Conservation (phyloP, 345 rosid species). For the Ailanthus altissimus region DNA sequence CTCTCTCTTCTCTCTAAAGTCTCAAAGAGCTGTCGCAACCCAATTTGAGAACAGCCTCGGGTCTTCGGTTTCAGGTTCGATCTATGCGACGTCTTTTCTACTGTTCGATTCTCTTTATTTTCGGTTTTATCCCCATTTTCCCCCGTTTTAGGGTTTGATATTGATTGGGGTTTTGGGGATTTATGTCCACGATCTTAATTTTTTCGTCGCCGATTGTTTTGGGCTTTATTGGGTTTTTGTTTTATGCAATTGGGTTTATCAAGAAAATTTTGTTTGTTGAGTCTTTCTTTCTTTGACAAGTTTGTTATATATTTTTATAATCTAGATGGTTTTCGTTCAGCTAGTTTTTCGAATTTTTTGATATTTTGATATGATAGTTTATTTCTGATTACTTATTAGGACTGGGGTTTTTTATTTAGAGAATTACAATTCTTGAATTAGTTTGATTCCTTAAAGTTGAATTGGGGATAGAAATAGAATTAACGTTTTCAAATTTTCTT, state of each 20-base stretch:
- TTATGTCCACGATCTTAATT: conserved; percentile 34
- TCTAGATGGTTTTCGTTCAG: conserved; percentile 15
- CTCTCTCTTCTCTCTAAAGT: conserved; percentile 47
- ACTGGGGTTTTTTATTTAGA: conserved; percentile 13
- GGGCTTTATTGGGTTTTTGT: conserved; percentile 29
- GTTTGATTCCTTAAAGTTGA: neutral
- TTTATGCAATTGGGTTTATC: conserved; percentile 26
- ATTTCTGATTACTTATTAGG: conserved; percentile 19
- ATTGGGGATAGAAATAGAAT: neutral
- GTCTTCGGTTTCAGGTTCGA: conserved; percentile 51
- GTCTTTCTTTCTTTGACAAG: neutral
- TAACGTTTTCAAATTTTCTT: neutral
- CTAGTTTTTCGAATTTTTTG: conserved; percentile 21
- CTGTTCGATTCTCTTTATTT: conserved; percentile 14
- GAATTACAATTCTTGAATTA: conserved; percentile 6
- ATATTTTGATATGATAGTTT: conserved; percentile 36
- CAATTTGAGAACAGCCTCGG: conserved; percentile 39
- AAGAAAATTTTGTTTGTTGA: conserved; percentile 1
- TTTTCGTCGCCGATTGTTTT: conserved; percentile 20
- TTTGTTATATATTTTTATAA: conserved; percentile 17
- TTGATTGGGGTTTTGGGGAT: conserved; percentile 41
- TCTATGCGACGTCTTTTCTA: conserved; percentile 32
- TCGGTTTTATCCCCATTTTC: conserved; percentile 4
- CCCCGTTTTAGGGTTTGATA: conserved; percentile 42
- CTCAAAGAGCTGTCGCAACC: conserved; percentile 47